Percentiles rank a stretch among this genome's conserved stretches.
These are phyloP conservation scores for Kregervanrija fluxuum DNA, from an alignment of 805 yeast genomes.

Conservation along the genomic window DNA sequence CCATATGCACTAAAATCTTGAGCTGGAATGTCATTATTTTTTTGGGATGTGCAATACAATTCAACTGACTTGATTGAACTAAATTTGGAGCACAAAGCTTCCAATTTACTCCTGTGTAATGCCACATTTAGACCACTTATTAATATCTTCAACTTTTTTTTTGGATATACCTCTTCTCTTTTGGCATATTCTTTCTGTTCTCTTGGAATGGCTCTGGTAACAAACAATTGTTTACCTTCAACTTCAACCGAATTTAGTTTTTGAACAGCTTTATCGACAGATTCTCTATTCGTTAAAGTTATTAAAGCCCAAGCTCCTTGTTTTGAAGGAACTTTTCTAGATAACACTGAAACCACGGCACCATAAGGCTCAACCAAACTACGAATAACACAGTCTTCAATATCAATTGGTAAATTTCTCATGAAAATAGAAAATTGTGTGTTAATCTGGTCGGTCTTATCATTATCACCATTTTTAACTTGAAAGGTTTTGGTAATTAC, in stretches of 20 bases:
- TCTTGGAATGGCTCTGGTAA: conserved; percentile 28
- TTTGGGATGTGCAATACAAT: conserved; percentile 15
- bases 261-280: conserved; percentile 21
- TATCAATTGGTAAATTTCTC: conserved; percentile 24
- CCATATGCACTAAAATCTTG: conserved; percentile 22
- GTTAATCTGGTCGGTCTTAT: conserved; percentile 7
- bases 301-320: conserved; percentile 29
- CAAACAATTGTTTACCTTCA: conserved; percentile 24
- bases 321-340: conserved; percentile 21
- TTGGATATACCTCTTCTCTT: conserved; percentile 12
- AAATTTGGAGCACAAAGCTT: conserved; percentile 21
- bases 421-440: conserved; percentile 25
- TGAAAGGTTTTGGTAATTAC: not conserved
- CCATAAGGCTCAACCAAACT: conserved; percentile 26
- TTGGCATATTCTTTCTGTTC: conserved; percentile 23
- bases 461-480: not conserved
- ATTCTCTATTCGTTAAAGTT: conserved; percentile 19
- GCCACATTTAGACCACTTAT: conserved; percentile 20
- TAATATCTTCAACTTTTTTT: conserved; percentile 20
- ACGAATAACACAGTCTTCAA: conserved; percentile 18
- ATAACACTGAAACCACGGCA: conserved; percentile 19
- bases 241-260: conserved; percentile 22
- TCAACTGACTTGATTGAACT: conserved; percentile 22
- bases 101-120: conserved; percentile 16
- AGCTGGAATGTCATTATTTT: conserved; percentile 7